Evolutionary conservation across 441 rosid species (phyloP).

Genomic region (Daphne laureola): DNA sequence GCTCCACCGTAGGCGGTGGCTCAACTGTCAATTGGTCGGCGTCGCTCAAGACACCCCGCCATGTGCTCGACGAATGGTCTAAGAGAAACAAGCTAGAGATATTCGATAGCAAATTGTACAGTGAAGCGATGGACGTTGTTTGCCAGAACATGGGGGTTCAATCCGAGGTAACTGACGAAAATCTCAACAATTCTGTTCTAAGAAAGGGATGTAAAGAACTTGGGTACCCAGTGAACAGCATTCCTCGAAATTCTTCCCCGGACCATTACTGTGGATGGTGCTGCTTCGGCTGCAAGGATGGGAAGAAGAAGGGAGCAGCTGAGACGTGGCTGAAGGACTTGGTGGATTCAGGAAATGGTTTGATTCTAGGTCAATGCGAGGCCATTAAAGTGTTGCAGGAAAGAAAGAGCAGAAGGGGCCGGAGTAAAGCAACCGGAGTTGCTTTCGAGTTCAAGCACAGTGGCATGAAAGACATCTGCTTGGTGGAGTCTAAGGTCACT

Average conservation of each 20-base stretch:
- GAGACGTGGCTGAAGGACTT: conserved; percentile 85
- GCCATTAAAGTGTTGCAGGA: conserved; percentile 42
- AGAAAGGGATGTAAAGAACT: conserved; percentile 69
- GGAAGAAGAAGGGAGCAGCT: conserved; percentile 55
- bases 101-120: conserved; percentile 47
- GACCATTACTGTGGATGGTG: conserved; percentile 87
- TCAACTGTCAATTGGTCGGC: conserved; percentile 86
- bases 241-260: conserved; percentile 55
- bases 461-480: conserved; percentile 32
- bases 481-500: conserved; percentile 50
- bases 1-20: conserved; percentile 84
- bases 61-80: conserved; percentile 66
- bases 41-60: conserved; percentile 56
- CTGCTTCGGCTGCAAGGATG: conserved; percentile 75
- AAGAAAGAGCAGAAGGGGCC: conserved; percentile 14
- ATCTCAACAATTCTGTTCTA: conserved; percentile 55
- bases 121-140: conserved; percentile 58
- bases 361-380: conserved; percentile 61
- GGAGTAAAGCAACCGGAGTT: conserved; percentile 43
- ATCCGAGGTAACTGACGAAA: conserved; percentile 48
- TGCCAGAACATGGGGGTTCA: conserved; percentile 77
- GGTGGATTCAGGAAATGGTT: conserved; percentile 66
- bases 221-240: conserved; percentile 43
- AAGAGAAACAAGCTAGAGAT: conserved; percentile 34
- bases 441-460: conserved; percentile 32